phyloP scores from a whole-genome alignment of 805 yeast species.

The Kuraishia piskuri region DNA sequence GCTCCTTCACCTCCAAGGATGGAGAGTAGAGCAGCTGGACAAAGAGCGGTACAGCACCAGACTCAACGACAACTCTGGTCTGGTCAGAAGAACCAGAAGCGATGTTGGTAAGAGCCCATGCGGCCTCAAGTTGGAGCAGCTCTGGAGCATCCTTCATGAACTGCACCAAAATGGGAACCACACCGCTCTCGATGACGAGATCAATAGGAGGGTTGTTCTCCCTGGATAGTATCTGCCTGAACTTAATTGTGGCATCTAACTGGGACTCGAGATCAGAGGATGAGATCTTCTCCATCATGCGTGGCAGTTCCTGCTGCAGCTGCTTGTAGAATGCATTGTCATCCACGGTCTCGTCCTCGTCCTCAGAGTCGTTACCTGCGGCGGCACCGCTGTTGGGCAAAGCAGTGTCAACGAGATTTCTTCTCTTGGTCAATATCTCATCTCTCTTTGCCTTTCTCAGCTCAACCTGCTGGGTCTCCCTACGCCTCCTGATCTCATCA shows the following conservation, averaged over 20 bases:
- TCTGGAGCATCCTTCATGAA: conserved; percentile 79
- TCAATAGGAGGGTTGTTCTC: conserved; percentile 97
- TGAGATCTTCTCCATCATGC: conserved; percentile 73
- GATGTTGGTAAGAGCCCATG: conserved; percentile 98
- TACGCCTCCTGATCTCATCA: conserved; percentile 95
- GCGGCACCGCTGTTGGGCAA: conserved; percentile 16
- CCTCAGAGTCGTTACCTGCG: conserved; percentile 34
- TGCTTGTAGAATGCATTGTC: conserved; percentile 33
- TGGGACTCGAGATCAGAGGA: conserved; percentile 73
- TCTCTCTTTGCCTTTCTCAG: conserved; percentile 94
- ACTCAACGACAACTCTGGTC: conserved; percentile 83
- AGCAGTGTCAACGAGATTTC: conserved; percentile 52
- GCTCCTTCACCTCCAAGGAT: conserved; percentile 90
- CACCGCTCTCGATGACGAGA: conserved; percentile 86
- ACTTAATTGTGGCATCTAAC: conserved; percentile 82
- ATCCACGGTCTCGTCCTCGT: conserved; percentile 45
- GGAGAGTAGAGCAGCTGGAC: conserved; percentile 73
- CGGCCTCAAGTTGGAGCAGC: conserved; percentile 92
- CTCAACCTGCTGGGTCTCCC: conserved; percentile 96
- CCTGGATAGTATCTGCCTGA: conserved; percentile 87
- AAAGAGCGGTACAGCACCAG: conserved; percentile 90
- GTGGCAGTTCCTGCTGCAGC: conserved; percentile 65
- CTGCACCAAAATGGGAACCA: conserved; percentile 82
- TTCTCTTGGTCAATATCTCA: conserved; percentile 87
- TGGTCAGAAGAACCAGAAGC: conserved; percentile 91